phyloP scores from a whole-genome alignment of 768 basidiomycete species.

The Panus rudis region DNA sequence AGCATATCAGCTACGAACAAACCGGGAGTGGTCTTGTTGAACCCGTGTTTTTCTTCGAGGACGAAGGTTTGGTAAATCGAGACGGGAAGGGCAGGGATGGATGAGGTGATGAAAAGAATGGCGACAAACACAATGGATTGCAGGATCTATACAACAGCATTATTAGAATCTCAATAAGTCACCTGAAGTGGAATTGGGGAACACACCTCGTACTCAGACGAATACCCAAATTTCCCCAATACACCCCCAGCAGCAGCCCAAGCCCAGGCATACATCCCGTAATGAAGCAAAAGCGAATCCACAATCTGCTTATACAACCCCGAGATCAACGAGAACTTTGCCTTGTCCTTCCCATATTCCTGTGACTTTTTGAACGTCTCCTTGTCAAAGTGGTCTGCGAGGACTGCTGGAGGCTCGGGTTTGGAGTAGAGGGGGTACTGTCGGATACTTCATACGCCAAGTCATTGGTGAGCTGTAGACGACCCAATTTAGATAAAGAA shows the following conservation, averaged over 20 bases:
- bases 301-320: slow-evolving; percentile 67
- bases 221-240: slow-evolving; percentile 52
- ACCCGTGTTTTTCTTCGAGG: slow-evolving; percentile 91
- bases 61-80: slow-evolving; percentile 87
- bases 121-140: slow-evolving; percentile 79
- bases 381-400: slow-evolving; percentile 59
- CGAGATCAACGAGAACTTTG: slow-evolving; percentile 69
- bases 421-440: slow-evolving; percentile 85
- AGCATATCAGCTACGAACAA: slow-evolving; percentile 76
- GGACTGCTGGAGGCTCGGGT: slow-evolving; percentile 58
- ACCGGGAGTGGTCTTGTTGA: slow-evolving; percentile 85
- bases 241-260: slow-evolving; percentile 61
- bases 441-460: slow-evolving; percentile 38
- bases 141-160: slow-evolving; percentile 47
- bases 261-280: slow-evolving; percentile 75
- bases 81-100: slow-evolving; percentile 67
- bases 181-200: background rate
- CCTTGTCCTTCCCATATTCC: slow-evolving; percentile 86
- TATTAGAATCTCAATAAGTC: background rate
- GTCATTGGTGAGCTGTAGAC: background rate
- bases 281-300: slow-evolving; percentile 65
- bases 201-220: slow-evolving; percentile 65
- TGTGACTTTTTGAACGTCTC: slow-evolving; percentile 87
- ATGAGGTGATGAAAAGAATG: slow-evolving; percentile 57
- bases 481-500: slow-evolving; percentile 10